Evolutionary conservation across 1,284 basidiomycete species (phyloP), one percentile per base, ranked within the genome.

Genomic region (Heterobasidion occidentale): DNA sequence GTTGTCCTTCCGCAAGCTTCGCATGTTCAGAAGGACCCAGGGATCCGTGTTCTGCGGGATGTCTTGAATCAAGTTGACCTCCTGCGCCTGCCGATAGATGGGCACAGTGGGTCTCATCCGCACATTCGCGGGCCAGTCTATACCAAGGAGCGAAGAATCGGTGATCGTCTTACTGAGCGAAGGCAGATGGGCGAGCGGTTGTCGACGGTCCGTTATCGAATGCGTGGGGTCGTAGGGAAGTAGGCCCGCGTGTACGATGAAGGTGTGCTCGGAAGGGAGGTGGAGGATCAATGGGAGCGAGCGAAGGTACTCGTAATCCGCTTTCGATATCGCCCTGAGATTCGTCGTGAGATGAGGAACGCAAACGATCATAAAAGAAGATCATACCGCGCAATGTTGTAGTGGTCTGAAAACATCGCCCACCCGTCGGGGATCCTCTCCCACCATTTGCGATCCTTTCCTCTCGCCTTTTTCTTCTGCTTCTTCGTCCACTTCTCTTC

Each of bases 191-290:
- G 85, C 77, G 17, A 90, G 77, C 2, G 90, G 90, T 65, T 93
- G 91, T 8, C 70, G 74, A 19, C 67, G 69, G 65, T 83, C 74
- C 17, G 70, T 73, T 27, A 72, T 67, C 47, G 76, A 65, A 56
- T 71, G 77, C 5, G 70, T 72, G 1, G 89, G 86, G 64, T 94
- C 81, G 11, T 77, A 79, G 0, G 92, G 79, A 2, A 95, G 75
- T 17, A 97, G 63, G 3, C 93, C 93, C 2, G 86, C 93, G 64
- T 97, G 93, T 0, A 88, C 90, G 56, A 95, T 76, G 70, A 86
- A 86, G 2, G 84, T 72, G 65, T 94, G 90, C 7, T 90, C 77
- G 1, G 78, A 78, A 0, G 92, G 90, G n/a, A 90, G 70, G 65
- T 94, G 84, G 2, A 95, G 72, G 53, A 81, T 77, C 36, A 93